Percentiles rank a stretch among this genome's conserved stretches.
phyloP scores from a whole-genome alignment of 208 protist genomes.

The Trypanosoma brucei region DNA sequence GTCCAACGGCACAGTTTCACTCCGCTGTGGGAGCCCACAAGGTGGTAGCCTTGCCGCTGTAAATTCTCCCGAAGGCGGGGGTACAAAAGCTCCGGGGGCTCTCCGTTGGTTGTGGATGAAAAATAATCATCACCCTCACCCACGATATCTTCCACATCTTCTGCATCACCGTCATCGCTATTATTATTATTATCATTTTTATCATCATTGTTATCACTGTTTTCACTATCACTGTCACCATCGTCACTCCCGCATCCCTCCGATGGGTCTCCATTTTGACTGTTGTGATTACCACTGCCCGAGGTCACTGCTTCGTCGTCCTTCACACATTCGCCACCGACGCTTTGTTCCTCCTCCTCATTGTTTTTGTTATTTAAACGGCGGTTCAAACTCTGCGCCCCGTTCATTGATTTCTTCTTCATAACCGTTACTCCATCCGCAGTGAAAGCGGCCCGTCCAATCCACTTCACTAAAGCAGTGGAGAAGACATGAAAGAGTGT shows the following conservation, averaged over 20 bases:
- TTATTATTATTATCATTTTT: conserved; percentile 25
- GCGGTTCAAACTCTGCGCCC: not conserved
- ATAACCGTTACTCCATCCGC: conserved; percentile 28
- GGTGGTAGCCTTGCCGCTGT: conserved; percentile 94
- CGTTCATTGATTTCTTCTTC: not conserved
- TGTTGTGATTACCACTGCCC: too few species aligned
- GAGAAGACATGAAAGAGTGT: conserved; percentile 62
- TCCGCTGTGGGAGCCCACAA: conserved; percentile 93
- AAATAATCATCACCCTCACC: conserved; percentile 38
- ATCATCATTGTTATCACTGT: not conserved
- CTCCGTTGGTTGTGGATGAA: conserved; percentile 13
- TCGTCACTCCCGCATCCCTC: not conserved
- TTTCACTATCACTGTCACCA: conserved; percentile 22
- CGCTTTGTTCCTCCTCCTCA: conserved; percentile 16
- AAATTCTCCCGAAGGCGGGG: conserved; percentile 79
- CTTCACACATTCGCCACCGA: conserved; percentile 3
- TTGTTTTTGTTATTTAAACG: not conserved
- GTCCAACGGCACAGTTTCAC: conserved; percentile 98
- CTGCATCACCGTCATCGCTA: conserved; percentile 29
- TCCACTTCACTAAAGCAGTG: conserved; percentile 50
- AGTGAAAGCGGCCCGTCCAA: conserved; percentile 46
- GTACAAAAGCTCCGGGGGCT: conserved; percentile 83
- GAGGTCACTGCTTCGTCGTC: conserved; percentile 10
- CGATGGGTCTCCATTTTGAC: too few species aligned
- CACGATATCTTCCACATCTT: conserved; percentile 72